phyloP scores from a whole-genome alignment of 495 filamentous ascomycete species.

The Aspergillus campestris region DNA sequence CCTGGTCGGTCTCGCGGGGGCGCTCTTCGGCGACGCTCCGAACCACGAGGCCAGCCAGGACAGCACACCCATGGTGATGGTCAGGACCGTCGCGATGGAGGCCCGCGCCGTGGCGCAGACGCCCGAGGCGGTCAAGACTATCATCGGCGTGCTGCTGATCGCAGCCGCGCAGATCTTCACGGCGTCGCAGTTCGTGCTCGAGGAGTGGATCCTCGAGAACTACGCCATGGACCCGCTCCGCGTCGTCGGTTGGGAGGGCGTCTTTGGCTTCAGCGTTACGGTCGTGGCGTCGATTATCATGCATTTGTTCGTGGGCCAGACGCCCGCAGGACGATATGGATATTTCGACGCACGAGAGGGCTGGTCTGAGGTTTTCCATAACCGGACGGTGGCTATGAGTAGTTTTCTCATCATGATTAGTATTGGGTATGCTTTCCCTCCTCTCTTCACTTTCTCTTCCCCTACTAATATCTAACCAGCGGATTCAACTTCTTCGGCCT shows the following conservation, averaged over 20 bases:
- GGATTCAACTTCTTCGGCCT: slow-evolving; percentile 99
- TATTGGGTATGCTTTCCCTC: slow-evolving; percentile 64
- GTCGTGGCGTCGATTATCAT: slow-evolving; percentile 68
- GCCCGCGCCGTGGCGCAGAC: slow-evolving; percentile 27
- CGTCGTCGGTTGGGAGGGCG: slow-evolving; percentile 92
- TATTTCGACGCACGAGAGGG: slow-evolving; percentile 88
- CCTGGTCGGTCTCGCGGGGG: slow-evolving; percentile 81
- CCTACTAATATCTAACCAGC: slow-evolving; percentile 31
- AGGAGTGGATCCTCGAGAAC: slow-evolving; percentile 88
- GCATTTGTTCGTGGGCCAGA: slow-evolving; percentile 66
- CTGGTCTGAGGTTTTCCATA: slow-evolving; percentile 62
- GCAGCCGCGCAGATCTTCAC: slow-evolving; percentile 95
- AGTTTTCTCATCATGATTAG: slow-evolving; percentile 91
- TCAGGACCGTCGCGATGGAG: slow-evolving; percentile 16
- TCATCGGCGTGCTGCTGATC: slow-evolving; percentile 81
- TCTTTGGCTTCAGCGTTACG: slow-evolving; percentile 86
- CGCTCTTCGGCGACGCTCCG: slow-evolving; percentile 59
- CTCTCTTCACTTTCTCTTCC: neutral
- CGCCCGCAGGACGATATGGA: slow-evolving; percentile 63
- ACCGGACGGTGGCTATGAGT: slow-evolving; percentile 60
- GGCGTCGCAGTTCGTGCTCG: slow-evolving; percentile 88
- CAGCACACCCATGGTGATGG: slow-evolving; percentile 14
- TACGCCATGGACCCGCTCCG: slow-evolving; percentile 82
- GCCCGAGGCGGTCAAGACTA: slow-evolving; percentile 57
- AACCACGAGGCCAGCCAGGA: slow-evolving; percentile 34